Percentiles rank a stretch among this genome's conserved stretches.
phyloP scores from a whole-genome alignment of 2,329 filamentous ascomycete genomes.

The Orbilia ellipsospora region DNA sequence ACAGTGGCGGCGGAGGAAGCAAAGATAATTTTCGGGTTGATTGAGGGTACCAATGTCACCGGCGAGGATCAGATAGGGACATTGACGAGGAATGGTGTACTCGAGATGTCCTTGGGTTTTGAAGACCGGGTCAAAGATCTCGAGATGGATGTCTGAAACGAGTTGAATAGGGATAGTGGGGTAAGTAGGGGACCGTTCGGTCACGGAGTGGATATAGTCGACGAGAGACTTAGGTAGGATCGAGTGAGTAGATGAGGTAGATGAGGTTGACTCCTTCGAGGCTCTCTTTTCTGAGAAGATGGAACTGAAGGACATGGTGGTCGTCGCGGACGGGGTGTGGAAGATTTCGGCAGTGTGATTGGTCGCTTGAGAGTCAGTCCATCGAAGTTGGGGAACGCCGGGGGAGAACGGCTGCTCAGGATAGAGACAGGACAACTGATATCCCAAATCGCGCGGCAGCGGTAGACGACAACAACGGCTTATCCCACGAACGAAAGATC shows the following conservation, averaged over 20 bases:
- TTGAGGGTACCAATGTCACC: slow-evolving; percentile 68
- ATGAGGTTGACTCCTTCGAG: slow-evolving; percentile 51
- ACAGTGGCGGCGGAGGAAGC: slow-evolving; percentile 65
- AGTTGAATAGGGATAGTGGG: slow-evolving; percentile 61
- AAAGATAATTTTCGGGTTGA: slow-evolving; percentile 65
- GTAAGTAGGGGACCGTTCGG: slow-evolving; percentile 48
- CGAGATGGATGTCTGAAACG: slow-evolving; percentile 68
- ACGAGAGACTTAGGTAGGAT: slow-evolving; percentile 54
- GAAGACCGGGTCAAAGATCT: slow-evolving; percentile 63
- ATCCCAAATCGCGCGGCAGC: slow-evolving; percentile 37
- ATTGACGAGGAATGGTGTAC: slow-evolving; percentile 63
- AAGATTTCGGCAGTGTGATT: slow-evolving; percentile 44
- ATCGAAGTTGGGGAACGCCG: slow-evolving; percentile 44
- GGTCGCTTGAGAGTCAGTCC: slow-evolving; percentile 52
- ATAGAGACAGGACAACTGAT: slow-evolving; percentile 41
- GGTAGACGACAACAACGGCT: slow-evolving; percentile 11
- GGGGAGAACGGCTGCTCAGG: slow-evolving; percentile 31
- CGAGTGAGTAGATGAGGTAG: slow-evolving; percentile 45
- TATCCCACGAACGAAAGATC: neutral
- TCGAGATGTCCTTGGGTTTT: slow-evolving; percentile 60
- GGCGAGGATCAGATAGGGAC: slow-evolving; percentile 65
- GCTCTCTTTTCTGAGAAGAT: slow-evolving; percentile 54
- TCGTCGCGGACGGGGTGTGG: slow-evolving; percentile 11
- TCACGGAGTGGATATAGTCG: slow-evolving; percentile 53
- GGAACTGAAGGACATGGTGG: slow-evolving; percentile 55